Percentiles rank a stretch among this genome's conserved stretches.
Conservation (phyloP, 2,329 filamentous ascomycete genomes). For the Diaporthe citriasiana region DNA sequence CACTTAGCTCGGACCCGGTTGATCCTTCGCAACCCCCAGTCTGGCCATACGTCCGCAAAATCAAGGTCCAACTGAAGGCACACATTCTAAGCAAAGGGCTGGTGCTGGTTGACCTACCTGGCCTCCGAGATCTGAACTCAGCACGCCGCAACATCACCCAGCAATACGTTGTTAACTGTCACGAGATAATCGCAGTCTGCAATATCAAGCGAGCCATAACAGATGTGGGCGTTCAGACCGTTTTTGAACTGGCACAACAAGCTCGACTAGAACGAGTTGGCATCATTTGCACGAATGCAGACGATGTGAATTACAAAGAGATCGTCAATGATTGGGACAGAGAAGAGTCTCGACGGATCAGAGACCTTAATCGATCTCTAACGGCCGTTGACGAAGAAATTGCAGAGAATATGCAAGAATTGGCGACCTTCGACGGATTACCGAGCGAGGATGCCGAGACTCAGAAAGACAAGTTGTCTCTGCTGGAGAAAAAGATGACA, state of each 20-base stretch:
- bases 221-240: slow-evolving; percentile 56
- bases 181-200: slow-evolving; percentile 63
- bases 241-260: slow-evolving; percentile 57
- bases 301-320: slow-evolving; percentile 46
- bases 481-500: background rate
- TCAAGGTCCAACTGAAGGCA: slow-evolving; percentile 60
- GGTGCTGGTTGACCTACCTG: slow-evolving; percentile 64
- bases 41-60: slow-evolving; percentile 62
- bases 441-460: background rate
- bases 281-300: slow-evolving; percentile 61
- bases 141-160: slow-evolving; percentile 61
- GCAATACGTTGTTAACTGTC: slow-evolving; percentile 58
- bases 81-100: slow-evolving; percentile 63
- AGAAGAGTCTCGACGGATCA: background rate
- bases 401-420: background rate
- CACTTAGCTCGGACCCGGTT: slow-evolving; percentile 55
- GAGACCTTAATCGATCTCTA: background rate
- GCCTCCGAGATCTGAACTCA: slow-evolving; percentile 62
- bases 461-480: background rate
- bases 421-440: background rate
- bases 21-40: slow-evolving; percentile 43
- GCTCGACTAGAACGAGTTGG: slow-evolving; percentile 56
- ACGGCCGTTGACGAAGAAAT: background rate
- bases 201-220: slow-evolving; percentile 58
- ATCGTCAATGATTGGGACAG: background rate